These are phyloP conservation scores for Closterium sp. DNA, from an alignment of 139 green algal genomes.

Conservation along the genomic window DNA sequence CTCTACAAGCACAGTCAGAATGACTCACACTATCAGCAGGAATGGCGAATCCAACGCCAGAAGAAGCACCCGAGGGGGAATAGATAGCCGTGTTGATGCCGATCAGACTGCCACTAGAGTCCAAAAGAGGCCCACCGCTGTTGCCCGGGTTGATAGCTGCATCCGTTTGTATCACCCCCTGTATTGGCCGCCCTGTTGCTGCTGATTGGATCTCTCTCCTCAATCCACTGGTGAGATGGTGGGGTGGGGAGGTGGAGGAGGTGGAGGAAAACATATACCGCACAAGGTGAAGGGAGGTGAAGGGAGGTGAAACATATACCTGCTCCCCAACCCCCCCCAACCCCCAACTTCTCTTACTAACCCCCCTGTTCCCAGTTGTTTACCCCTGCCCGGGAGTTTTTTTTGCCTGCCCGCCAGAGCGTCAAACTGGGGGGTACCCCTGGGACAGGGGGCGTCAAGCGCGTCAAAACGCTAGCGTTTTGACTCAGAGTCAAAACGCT, in stretches of 20 bases:
- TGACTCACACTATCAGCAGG: slow-evolving; percentile 54
- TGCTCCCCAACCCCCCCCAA: no score
- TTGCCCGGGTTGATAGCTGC: slow-evolving; percentile 66
- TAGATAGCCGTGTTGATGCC: slow-evolving; percentile 70
- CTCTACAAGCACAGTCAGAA: background rate
- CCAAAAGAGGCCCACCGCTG: slow-evolving; percentile 58
- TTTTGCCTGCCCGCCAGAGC: no score
- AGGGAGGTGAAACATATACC: no score
- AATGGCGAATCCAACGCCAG: slow-evolving; percentile 62
- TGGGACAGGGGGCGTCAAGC: no score
- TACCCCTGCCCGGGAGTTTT: no score
- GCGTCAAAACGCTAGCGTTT: no score
- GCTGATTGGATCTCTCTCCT: slow-evolving; percentile 59
- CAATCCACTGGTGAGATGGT: slow-evolving; percentile 36
- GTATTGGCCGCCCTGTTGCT: slow-evolving; percentile 78
- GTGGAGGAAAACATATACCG: background rate
- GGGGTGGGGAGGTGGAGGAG: background rate
- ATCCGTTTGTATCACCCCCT: slow-evolving; percentile 70
- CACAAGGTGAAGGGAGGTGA: background rate
- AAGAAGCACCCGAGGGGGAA: slow-evolving; percentile 51
- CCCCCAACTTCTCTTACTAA: no score
- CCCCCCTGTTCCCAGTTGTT: no score
- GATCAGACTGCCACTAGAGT: slow-evolving; percentile 57
- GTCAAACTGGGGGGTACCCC: no score
- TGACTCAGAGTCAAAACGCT: no score